Conservation (phyloP, 352 stramenopile species). For the Thraustochytrium striatum region DNA sequence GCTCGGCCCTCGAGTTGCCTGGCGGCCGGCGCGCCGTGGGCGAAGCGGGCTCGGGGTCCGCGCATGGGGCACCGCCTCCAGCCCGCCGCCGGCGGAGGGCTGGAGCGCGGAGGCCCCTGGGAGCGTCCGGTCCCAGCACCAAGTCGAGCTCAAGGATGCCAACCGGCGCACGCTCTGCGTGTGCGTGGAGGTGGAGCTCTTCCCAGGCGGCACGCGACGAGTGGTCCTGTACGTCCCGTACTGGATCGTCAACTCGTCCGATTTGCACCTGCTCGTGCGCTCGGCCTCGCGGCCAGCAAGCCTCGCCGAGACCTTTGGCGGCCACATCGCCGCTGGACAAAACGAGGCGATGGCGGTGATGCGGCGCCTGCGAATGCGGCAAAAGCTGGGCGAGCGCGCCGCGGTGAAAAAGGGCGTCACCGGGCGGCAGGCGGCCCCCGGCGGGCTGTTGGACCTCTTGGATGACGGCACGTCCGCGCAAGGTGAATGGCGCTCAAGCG, state of each 20-base stretch:
- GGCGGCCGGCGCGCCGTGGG: not conserved
- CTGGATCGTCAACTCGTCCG: conserved; percentile 74
- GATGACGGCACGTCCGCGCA: not conserved
- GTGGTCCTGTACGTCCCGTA: conserved; percentile 72
- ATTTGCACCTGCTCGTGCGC: conserved; percentile 37
- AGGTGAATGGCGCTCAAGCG: not conserved
- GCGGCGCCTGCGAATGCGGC: conserved; percentile 22
- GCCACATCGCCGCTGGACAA: conserved; percentile 37
- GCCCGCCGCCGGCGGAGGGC: no score
- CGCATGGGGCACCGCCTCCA: not conserved
- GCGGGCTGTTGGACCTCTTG: conserved; percentile 18
- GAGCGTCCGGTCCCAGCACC: conserved; percentile 24
- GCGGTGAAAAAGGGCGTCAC: not conserved
- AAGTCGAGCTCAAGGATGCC: conserved; percentile 70
- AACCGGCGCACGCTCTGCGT: conserved; percentile 67
- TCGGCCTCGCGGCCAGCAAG: conserved; percentile 23
- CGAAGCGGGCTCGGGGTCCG: not conserved
- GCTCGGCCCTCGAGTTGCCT: not conserved
- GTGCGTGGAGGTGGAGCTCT: conserved; percentile 70
- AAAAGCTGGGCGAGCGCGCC: conserved; percentile 36
- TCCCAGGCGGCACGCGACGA: conserved; percentile 67
- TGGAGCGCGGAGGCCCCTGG: not conserved
- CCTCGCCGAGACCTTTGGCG: conserved; percentile 31
- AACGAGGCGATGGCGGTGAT: conserved; percentile 45
- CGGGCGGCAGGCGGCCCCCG: conserved; percentile 1